phyloP scores from a whole-genome alignment of 768 basidiomycete species.

The Suillus sp. region DNA sequence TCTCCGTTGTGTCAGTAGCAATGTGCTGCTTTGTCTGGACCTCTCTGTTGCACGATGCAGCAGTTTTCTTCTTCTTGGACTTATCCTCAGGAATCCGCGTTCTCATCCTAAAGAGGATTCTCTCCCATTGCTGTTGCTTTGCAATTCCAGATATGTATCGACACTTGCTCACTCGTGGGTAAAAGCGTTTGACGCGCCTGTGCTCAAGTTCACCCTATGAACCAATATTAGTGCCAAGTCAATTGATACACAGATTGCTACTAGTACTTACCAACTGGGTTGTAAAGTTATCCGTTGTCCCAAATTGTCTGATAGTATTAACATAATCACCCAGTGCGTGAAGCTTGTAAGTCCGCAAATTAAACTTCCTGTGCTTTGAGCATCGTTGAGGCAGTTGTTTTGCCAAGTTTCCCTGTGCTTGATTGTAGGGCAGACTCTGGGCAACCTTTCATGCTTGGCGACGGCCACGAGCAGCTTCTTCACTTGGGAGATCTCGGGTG shows the following conservation, averaged over 20 bases:
- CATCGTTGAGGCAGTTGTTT: not conserved
- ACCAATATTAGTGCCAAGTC: not conserved
- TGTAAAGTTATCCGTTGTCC: constrained; percentile 37
- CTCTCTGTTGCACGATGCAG: not conserved
- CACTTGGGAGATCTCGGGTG: constrained; percentile 36
- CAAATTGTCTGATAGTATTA: constrained; percentile 18
- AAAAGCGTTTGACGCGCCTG: constrained; percentile 38
- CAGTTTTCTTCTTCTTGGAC: too few relatives aligned
- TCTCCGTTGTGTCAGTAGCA: not conserved
- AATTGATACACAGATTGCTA: not conserved
- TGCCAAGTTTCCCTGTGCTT: constrained; percentile 15
- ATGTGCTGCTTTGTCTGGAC: not conserved
- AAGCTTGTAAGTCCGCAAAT: constrained; percentile 16
- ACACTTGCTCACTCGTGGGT: constrained; percentile 39
- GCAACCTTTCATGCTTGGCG: not conserved
- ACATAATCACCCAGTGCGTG: constrained; percentile 18
- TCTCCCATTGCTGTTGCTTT: constrained; percentile 21
- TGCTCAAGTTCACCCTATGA: constrained; percentile 43
- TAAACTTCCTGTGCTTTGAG: constrained; percentile 1
- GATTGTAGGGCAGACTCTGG: not conserved
- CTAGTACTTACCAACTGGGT: too few relatives aligned
- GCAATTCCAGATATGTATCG: constrained; percentile 34
- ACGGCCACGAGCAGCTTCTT: constrained; percentile 29
- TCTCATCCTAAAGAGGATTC: not conserved
- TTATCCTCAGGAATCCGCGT: too few relatives aligned